Evolutionary conservation across 176 grass and related monocot species (phyloP), one percentile per base, ranked within the genome.

Genomic region (Hyparrhenia diplandra): DNA sequence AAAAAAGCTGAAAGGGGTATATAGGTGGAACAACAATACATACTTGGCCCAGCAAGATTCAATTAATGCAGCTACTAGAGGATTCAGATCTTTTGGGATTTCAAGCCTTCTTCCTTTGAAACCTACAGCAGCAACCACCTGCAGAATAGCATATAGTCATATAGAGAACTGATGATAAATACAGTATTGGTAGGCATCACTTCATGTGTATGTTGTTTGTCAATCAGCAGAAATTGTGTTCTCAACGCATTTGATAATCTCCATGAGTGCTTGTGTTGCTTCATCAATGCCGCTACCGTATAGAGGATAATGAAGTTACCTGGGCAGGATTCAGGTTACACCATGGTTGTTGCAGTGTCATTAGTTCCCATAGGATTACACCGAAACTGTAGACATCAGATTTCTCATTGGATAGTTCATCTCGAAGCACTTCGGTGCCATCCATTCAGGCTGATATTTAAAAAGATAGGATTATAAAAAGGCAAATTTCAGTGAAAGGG

Each of bases 261-360:
- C 5, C 4, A 46, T 23, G 46, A 81, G 21, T 11, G 5, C 34
- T 31, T 76, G 21, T 80, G 49, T 71, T 11, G 10, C 78, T 61
- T 69, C 25, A 55, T 80, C 23, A 88, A 73, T 58, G 10, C 28
- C 9, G 4, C 3, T 6, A 39, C 24, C 8, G n/a, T n/a, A n/a
- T n/a, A n/a, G n/a, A n/a, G n/a, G 42, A 81, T 71, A 69, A 65
- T 41, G 45, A 25, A 43, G 34, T 72, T 90, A 94, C 95, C 92
- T 95, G 92, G 36, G 96, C 92, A 52, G 84, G 90, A 88, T 98
- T 98, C 72, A 98, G 83, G 67, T 90, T 98, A 87, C 84, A 90
- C 96, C 96, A 98, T 69, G 96, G 96, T 76, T 98, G 92, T 82
- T 98, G 92, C 51, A 98, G 69, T 81, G 96, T 98, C 96, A 98